Evolutionary conservation across 202 grass and related monocot species (phyloP).

Genomic region (Panicum hallii): DNA sequence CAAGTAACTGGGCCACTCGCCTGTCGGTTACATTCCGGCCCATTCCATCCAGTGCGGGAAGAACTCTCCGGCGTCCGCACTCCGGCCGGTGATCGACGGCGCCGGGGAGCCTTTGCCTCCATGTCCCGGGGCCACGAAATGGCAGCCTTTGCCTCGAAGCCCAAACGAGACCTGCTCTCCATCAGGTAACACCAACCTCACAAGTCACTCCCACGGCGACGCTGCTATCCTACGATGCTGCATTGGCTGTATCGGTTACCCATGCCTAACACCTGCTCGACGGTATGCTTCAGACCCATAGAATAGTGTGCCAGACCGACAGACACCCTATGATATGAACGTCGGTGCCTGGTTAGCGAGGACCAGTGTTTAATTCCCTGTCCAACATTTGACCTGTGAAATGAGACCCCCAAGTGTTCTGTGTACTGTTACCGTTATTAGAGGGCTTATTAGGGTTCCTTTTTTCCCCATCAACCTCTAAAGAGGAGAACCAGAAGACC

Average conservation of each 20-base stretch:
- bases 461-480: neutral
- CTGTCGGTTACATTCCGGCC: neutral
- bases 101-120: neutral
- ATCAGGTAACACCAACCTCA: conserved; percentile 3
- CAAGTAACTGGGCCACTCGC: neutral
- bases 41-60: neutral
- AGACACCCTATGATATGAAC: no score
- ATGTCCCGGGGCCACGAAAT: neutral
- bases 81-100: neutral
- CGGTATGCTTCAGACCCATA: neutral
- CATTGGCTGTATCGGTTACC: no score
- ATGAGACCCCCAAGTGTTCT: neutral
- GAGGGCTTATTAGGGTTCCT: neutral
- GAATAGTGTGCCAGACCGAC: neutral
- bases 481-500: neutral
- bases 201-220: neutral
- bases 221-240: neutral
- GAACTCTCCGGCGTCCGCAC: neutral
- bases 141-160: neutral
- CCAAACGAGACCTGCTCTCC: neutral
- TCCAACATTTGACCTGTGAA: neutral
- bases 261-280: conserved; percentile 44
- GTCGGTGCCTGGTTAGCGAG: neutral
- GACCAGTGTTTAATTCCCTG: no score
- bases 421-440: neutral